Evolutionary conservation across 179 eudicot genomes (phyloP).

Genomic region (Carnegiea gigantea): DNA sequence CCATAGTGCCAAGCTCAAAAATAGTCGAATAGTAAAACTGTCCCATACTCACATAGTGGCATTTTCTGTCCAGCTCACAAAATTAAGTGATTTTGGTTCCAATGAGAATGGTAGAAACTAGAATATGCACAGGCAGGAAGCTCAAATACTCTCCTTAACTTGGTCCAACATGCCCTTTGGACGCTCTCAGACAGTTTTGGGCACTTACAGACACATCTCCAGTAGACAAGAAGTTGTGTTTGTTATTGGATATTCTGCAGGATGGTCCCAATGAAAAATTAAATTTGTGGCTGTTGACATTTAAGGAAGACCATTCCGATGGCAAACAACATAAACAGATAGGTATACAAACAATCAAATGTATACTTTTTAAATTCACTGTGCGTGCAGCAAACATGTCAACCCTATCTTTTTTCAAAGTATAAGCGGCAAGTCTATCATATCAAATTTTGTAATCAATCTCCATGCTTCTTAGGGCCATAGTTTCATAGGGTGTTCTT

Average conservation of each 20-base stretch:
- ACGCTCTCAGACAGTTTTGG: not conserved
- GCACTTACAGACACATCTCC: not conserved
- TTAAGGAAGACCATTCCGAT: not conserved
- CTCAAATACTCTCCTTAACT: not conserved
- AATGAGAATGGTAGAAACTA: conserved; percentile 4
- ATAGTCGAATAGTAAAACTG: not conserved
- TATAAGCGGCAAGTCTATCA: not conserved
- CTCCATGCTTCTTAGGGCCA: not conserved
- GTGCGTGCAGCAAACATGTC: not conserved
- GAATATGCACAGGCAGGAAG: not conserved
- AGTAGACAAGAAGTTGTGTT: too few species aligned
- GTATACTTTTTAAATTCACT: not conserved
- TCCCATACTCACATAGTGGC: not conserved
- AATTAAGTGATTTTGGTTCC: not conserved
- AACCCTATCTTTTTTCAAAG: not conserved
- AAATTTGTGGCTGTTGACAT: not conserved
- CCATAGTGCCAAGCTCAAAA: not conserved
- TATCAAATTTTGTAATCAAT: too few species aligned
- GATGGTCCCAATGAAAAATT: too few species aligned
- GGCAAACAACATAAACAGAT: not conserved
- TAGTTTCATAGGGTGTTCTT: not conserved
- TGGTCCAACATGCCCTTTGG: not conserved
- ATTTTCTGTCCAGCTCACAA: not conserved
- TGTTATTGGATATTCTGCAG: too few species aligned
- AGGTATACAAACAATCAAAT: not conserved